A percentile compares a stretch with the other conserved stretches of the same genome.
phyloP scores from a whole-genome alignment of 2,329 filamentous ascomycete genomes.

The Colletotrichum sp. region DNA sequence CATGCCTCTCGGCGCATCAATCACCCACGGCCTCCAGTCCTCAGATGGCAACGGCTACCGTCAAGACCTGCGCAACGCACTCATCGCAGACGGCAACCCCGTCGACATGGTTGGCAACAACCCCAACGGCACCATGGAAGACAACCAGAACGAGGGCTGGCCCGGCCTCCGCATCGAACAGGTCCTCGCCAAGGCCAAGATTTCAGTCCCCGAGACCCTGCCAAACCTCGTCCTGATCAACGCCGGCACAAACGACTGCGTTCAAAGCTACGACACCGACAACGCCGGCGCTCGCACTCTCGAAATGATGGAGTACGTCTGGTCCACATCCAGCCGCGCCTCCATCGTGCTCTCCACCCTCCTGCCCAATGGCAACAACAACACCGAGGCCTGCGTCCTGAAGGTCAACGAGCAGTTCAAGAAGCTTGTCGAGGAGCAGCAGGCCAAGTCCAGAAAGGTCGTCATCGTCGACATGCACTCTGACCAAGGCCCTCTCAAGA shows the following conservation, averaged over 20 bases:
- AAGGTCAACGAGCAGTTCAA: conserved; percentile 38
- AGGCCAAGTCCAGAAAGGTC: conserved; percentile 32
- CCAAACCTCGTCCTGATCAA: conserved; percentile 48
- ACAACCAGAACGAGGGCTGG: conserved; percentile 51
- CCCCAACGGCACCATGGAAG: conserved; percentile 40
- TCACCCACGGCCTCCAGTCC: conserved; percentile 41
- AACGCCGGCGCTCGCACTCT: conserved; percentile 35
- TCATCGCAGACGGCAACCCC: conserved; percentile 35
- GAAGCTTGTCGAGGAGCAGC: conserved; percentile 29
- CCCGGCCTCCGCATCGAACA: conserved; percentile 44
- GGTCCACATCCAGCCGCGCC: conserved; percentile 31
- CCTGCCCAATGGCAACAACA: conserved; percentile 32
- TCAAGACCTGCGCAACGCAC: conserved; percentile 31
- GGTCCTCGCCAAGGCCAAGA: conserved; percentile 36
- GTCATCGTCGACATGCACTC: conserved; percentile 45
- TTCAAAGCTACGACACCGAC: conserved; percentile 33
- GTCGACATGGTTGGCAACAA: conserved; percentile 48
- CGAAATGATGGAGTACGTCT: conserved; percentile 39
- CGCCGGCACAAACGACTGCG: conserved; percentile 48
- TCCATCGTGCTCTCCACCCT: conserved; percentile 45
- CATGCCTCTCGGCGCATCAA: conserved; percentile 49
- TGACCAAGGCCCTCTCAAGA: conserved; percentile 28
- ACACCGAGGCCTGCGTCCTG: conserved; percentile 30
- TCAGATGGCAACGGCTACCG: conserved; percentile 45
- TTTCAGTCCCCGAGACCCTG: conserved; percentile 31